phyloP scores from a whole-genome alignment of 108 stramenopile species.

The Cyclotella atomus region DNA sequence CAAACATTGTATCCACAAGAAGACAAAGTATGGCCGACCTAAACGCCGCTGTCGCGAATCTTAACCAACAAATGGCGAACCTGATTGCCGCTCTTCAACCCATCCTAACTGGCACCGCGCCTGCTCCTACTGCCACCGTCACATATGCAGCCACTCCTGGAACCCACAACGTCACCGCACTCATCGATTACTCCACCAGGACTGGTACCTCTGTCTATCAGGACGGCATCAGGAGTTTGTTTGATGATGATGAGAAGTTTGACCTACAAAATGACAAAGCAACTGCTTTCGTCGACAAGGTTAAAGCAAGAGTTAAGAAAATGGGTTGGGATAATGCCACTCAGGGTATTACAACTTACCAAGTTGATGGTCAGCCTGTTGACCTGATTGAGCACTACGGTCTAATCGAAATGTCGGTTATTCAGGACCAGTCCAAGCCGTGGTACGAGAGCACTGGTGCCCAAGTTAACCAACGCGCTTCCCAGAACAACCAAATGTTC shows the following conservation, averaged over 20 bases:
- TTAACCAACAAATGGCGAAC: neutral
- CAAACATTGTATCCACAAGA: neutral
- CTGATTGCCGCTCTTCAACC: constrained; percentile 4
- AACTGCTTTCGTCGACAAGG: neutral
- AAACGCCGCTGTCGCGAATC: neutral
- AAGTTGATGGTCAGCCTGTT: neutral
- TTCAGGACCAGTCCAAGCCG: neutral
- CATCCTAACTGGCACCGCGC: neutral
- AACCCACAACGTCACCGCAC: neutral
- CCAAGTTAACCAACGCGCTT: neutral
- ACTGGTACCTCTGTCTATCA: constrained; percentile 1
- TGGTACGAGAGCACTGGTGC: neutral
- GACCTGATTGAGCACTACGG: neutral
- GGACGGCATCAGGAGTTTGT: neutral
- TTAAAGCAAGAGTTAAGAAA: constrained; percentile 9
- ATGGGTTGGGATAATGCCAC: constrained; percentile 6
- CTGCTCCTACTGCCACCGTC: constrained; percentile 4
- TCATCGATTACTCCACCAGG: constrained; percentile 13
- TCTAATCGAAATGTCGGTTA: neutral
- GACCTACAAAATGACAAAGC: constrained; percentile 16
- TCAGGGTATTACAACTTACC: constrained; percentile 10
- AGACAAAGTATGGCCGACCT: neutral
- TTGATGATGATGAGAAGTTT: constrained; percentile 4
- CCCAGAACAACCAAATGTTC: no score
- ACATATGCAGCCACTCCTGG: constrained; percentile 10